These are phyloP conservation scores for Closterium sp. DNA, from an alignment of 139 green algal species.

Conservation along the genomic window DNA sequence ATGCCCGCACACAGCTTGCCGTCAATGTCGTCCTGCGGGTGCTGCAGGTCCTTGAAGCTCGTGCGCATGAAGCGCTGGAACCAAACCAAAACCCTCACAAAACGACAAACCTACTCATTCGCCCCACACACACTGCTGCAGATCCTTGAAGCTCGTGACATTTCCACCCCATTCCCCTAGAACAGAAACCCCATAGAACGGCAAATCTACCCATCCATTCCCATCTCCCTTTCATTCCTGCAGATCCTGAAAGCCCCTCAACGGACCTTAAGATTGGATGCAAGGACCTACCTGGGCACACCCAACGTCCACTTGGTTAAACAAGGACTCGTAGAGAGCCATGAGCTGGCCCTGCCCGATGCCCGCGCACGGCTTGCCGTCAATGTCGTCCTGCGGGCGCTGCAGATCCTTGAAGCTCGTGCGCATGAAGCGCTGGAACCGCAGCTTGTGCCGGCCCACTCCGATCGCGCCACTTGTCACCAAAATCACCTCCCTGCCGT, in stretches of 20 bases:
- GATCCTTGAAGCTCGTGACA: no score
- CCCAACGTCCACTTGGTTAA: conserved; percentile 29
- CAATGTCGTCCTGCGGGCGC: conserved; percentile 33
- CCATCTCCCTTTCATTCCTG: not conserved
- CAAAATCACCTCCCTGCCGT: conserved; percentile 61
- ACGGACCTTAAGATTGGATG: no score
- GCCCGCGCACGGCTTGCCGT: conserved; percentile 41
- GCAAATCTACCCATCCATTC: not conserved
- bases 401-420: conserved; percentile 28
- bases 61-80: not conserved
- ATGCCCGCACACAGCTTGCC: not conserved
- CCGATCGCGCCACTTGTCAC: conserved; percentile 62
- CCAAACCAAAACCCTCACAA: not conserved
- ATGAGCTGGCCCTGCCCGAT: conserved; percentile 60
- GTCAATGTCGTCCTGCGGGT: not conserved
- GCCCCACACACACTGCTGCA: no score
- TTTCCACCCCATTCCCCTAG: not conserved
- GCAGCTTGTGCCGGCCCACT: conserved; percentile 65
- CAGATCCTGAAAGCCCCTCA: no score
- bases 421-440: conserved; percentile 57
- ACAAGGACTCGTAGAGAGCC: conserved; percentile 68
- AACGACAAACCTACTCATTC: no score
- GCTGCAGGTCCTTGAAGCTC: not conserved
- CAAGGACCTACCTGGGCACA: not conserved
- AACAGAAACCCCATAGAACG: not conserved